Base-by-base conservation (phyloP, 371 early-diverging fungal species). In the Apophysomyces variabilis region DNA sequence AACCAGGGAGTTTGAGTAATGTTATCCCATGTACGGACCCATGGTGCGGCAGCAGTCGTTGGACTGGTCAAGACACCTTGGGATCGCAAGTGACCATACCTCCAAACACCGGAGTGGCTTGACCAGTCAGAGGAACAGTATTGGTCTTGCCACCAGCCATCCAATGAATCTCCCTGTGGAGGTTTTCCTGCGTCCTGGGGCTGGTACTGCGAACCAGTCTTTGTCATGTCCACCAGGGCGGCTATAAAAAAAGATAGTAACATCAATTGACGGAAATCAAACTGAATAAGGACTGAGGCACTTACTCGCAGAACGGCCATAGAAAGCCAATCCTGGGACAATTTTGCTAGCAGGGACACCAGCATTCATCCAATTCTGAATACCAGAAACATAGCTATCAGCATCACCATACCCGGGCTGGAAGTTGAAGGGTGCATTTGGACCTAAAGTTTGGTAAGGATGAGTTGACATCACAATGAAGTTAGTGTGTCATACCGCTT, bases 1-100 rank as follows among this genome's bases (percentile, higher is more conserved):
- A 91, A 72, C 90, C 90, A 91, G 6, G 90, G 90, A 4, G 90
- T 89, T 39, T 77, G 73, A 3, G 86, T 80, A 21, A 66, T 68
- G 1, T 78, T 67, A 37, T 91, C 91, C 79, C 83, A 89, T 64
- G 80, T 65, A 26, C 90, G 83, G 26, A 88, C 63, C 91, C 91
- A 91, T 14, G 85, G 84, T 7, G 86, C 76, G 7, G 70, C 74
- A 16, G 85, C 84, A 21, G 80, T 81, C 3, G 85, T 84, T 3
- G 82, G 70, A 3, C 71, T 68, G 0, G 76, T 78, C 44, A 89
- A 68, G 7, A 91, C 61, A 2, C 90, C 86, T 77, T 88, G 83
- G 14, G 83, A 84, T 36, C 90, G 80, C 69, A 93, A 64, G 66
- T 89, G 82, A 60, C 78, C 77, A 75, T 81, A 91, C 61, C 85